phyloP scores from a whole-genome alignment of 768 basidiomycete species.

The Candolleomyces efflorescens region DNA sequence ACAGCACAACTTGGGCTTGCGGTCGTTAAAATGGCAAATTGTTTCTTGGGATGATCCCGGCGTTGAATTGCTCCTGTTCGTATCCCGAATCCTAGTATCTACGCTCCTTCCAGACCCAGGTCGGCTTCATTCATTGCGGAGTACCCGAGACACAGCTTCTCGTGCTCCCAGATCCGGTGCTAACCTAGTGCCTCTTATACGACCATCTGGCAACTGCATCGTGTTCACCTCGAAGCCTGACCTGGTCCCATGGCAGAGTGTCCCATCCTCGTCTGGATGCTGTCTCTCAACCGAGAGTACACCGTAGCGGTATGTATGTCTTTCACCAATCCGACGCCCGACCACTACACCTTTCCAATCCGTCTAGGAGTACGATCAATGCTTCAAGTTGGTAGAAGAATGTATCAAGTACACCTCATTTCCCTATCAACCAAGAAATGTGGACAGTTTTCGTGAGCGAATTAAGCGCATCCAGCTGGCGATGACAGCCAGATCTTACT shows the following conservation, averaged over 20 bases:
- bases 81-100: too few species aligned
- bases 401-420: slow-evolving; percentile 58
- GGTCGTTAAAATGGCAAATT: too few species aligned
- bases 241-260: slow-evolving; percentile 33
- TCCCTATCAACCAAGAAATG: slow-evolving; percentile 48
- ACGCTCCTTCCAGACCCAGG: too few species aligned
- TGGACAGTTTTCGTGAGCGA: slow-evolving; percentile 67
- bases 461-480: not conserved
- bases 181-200: too few species aligned
- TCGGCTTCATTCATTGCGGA: too few species aligned
- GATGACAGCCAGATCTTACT: slow-evolving; percentile 4
- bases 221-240: not conserved
- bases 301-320: slow-evolving; percentile 48
- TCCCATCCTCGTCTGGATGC: slow-evolving; percentile 77
- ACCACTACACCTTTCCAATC: slow-evolving; percentile 3
- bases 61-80: not conserved
- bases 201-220: not conserved
- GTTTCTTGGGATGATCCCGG: not conserved
- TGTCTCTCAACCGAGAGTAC: slow-evolving; percentile 72
- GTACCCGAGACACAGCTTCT: too few species aligned
- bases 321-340: slow-evolving; percentile 7
- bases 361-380: slow-evolving; percentile 68
- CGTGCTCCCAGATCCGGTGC: too few species aligned
- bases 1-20: too few species aligned
- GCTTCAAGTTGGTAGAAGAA: slow-evolving; percentile 52